Base-by-base conservation (phyloP, 2,329 filamentous ascomycete genomes). In the Dothideomycetidae sp. region DNA sequence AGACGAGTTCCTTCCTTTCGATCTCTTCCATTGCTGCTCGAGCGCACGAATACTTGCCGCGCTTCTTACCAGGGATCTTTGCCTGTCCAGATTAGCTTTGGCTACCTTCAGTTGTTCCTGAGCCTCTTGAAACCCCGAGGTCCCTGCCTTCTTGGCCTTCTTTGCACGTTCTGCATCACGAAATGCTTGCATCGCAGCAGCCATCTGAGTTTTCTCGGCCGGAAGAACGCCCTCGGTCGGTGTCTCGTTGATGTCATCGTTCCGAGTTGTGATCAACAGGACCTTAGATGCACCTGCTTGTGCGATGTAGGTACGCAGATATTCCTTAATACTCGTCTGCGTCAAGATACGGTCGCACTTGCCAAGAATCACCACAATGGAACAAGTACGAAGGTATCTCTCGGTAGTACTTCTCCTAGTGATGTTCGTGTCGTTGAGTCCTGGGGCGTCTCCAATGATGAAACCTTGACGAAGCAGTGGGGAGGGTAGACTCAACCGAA, bases 361-460 rank as follows among this genome's bases (percentile, higher is more conserved):
- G 7, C 7, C 29, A 5, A 38, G 18, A 7, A 38, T 12, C 29
- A 38, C 28, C 12, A 38, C 14, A 13, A 38, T 32, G 9, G 14
- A 12, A 15, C 29, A 32, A 3, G n/a, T 14, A 11, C 10, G 10
- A 10, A 38, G 17, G 28, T 33, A 33, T 19, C 12, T 31, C 13
- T 32, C 29, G 4, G 21, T 26, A 7, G 21, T n/a, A 7, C 7
- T 12, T 1, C 36, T 29, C 3, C 36, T 11, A 5, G 23, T 26
- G 7, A 16, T 14, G 31, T 40, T 42, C 4, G 21, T 37, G 29
- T 44, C 42, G 2, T 16, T 12, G 5, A 36, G 11, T 18, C 42
- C 42, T 9, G 42, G 39, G 15, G 31, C 29, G 16, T 44, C 42
- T 0, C 30, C 29, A 4, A 44, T 16, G 3, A 33, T 19, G 5